phyloP scores from a whole-genome alignment of 2,329 filamentous ascomycete genomes.

The Pestalotiopsis fici region DNA sequence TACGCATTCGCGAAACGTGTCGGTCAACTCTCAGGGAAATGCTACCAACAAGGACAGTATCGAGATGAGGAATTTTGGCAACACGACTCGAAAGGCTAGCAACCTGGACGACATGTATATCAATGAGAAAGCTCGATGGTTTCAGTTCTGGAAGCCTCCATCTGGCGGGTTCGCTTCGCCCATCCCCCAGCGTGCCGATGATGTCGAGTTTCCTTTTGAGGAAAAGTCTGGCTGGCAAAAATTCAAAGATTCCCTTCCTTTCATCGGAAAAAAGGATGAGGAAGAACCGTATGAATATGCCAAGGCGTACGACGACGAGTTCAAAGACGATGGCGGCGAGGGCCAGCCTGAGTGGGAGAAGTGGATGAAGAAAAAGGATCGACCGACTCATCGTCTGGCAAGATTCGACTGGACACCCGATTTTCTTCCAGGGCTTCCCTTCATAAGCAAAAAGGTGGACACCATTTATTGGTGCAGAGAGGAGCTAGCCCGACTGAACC shows the following conservation, averaged over 20 bases:
- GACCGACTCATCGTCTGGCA: conserved; percentile 81
- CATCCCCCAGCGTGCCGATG: conserved; percentile 56
- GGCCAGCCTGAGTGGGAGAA: conserved; percentile 74
- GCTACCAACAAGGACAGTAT: conserved; percentile 33
- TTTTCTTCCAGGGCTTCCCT: conserved; percentile 79
- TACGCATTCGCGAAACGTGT: conserved; percentile 36
- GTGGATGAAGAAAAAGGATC: conserved; percentile 78
- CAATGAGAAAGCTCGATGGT: conserved; percentile 51
- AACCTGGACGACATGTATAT: conserved; percentile 52
- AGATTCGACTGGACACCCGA: conserved; percentile 50
- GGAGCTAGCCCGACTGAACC: conserved; percentile 82
- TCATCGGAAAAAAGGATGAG: conserved; percentile 41
- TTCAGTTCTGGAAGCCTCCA: conserved; percentile 67
- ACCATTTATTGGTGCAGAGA: conserved; percentile 89
- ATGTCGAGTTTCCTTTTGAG: conserved; percentile 43
- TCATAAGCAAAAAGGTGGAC: conserved; percentile 88
- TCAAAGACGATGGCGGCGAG: conserved; percentile 47
- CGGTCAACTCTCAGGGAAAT: conserved; percentile 39
- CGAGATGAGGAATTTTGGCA: conserved; percentile 37
- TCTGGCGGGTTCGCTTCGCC: conserved; percentile 62
- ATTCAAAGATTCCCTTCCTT: conserved; percentile 51
- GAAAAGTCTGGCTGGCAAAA: conserved; percentile 53
- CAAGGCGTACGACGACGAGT: conserved; percentile 61
- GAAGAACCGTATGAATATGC: conserved; percentile 58
- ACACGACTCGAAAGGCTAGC: conserved; percentile 53